Conservation (phyloP, 345 rosid genomes). For the Bruguiera sexangula region DNA sequence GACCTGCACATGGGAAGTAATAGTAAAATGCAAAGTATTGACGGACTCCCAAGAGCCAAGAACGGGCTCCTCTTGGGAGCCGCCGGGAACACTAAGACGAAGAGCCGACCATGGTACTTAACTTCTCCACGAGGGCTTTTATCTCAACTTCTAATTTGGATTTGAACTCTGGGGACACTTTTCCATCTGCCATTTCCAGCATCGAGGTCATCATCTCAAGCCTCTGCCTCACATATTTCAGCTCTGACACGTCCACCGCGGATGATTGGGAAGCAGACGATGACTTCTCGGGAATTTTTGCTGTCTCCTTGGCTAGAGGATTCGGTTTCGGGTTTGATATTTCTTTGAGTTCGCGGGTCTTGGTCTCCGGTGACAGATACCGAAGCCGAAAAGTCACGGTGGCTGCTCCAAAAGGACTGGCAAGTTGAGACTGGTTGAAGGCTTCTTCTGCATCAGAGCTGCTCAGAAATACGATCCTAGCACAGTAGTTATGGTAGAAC, state of each 20-base stretch:
- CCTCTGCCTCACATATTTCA: constrained; percentile 38
- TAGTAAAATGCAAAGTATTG: neutral
- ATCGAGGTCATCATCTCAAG: constrained; percentile 41
- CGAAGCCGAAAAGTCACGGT: constrained; percentile 41
- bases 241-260: constrained; percentile 20
- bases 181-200: constrained; percentile 43
- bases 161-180: constrained; percentile 40
- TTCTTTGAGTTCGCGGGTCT: constrained; percentile 22
- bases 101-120: constrained; percentile 28
- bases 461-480: constrained; percentile 47
- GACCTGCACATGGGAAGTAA: constrained; percentile 10
- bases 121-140: constrained; percentile 42
- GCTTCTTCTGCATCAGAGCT: constrained; percentile 65
- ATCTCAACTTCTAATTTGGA: constrained; percentile 44
- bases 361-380: constrained; percentile 19
- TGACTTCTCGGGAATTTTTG: constrained; percentile 17
- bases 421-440: constrained; percentile 43
- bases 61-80: neutral
- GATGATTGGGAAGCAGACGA: constrained; percentile 15
- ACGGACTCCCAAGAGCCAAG: neutral
- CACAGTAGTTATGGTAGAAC: constrained; percentile 39
- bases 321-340: constrained; percentile 15
- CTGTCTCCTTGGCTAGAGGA: constrained; percentile 11
- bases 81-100: neutral
- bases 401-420: constrained; percentile 45